Evolutionary conservation across 2,329 filamentous ascomycete genomes (phyloP).

Genomic region (Emergomyces orientalis): DNA sequence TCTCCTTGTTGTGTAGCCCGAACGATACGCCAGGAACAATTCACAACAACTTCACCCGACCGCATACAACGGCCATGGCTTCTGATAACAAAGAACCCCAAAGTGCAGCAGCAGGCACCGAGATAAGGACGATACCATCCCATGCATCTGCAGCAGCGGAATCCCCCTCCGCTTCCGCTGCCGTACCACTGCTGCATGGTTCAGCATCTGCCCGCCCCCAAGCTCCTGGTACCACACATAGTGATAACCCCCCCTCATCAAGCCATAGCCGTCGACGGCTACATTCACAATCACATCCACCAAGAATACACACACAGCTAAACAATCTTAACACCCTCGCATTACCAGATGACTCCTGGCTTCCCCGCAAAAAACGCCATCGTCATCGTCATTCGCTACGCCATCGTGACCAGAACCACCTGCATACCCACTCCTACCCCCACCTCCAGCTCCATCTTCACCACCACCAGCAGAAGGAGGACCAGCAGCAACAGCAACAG

Average conservation of each 20-base stretch:
- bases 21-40: background rate
- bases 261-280: background rate
- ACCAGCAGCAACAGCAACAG: background rate
- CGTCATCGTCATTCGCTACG: background rate
- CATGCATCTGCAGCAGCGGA: background rate
- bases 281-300: background rate
- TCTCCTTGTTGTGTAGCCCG: no score
- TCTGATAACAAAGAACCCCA: background rate
- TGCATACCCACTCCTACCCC: background rate
- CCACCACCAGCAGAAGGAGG: background rate
- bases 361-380: background rate
- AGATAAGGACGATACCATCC: background rate
- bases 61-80: background rate
- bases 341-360: conserved; percentile 5
- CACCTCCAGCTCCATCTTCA: background rate
- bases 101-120: background rate
- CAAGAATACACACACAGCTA: conserved; percentile 6
- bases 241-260: background rate
- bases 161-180: background rate
- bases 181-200: background rate
- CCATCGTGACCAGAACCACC: conserved; percentile 3
- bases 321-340: conserved; percentile 3
- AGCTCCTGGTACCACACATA: background rate
- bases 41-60: background rate
- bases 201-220: background rate